phyloP scores from a whole-genome alignment of 768 basidiomycete species.

The Artomyces pyxidatus region DNA sequence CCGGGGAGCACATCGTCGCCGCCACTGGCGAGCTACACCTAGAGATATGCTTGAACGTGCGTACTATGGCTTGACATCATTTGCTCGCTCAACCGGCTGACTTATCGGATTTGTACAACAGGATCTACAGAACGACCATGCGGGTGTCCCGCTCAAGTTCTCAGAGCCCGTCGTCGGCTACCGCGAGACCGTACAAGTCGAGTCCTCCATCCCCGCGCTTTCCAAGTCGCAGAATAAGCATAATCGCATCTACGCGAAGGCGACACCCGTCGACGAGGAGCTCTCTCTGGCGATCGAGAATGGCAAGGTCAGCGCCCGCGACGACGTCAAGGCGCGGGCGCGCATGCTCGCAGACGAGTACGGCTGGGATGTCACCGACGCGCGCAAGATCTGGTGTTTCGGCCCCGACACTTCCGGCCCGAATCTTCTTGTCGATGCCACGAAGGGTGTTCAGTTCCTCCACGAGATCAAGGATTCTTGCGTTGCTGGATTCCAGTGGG shows the following conservation, averaged over 20 bases:
- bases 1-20: constrained; percentile 97
- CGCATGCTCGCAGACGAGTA: constrained; percentile 92
- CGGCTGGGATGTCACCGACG: constrained; percentile 99
- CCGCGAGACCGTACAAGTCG: constrained; percentile 93
- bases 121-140: constrained; percentile 99
- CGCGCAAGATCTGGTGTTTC: constrained; percentile 99
- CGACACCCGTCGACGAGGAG: constrained; percentile 89
- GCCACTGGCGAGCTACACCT: constrained; percentile 99
- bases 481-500: constrained; percentile 99
- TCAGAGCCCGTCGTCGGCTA: constrained; percentile 97
- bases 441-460: constrained; percentile 98
- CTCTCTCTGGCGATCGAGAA: constrained; percentile 86
- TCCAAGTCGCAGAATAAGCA: constrained; percentile 99
- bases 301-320: constrained; percentile 81
- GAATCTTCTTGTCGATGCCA: constrained; percentile 94
- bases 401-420: constrained; percentile 97
- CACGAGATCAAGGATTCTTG: constrained; percentile 99
- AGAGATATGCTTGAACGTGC: constrained; percentile 97
- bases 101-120: constrained; percentile 30
- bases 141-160: constrained; percentile 97
- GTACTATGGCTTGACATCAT: constrained; percentile 1
- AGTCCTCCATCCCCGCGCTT: constrained; percentile 91
- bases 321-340: constrained; percentile 96
- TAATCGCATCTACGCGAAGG: constrained; percentile 95
- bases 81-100: not conserved